These are phyloP conservation scores for Hypholoma sublateritium DNA, from an alignment of 768 basidiomycete species.

Conservation along the genomic window DNA sequence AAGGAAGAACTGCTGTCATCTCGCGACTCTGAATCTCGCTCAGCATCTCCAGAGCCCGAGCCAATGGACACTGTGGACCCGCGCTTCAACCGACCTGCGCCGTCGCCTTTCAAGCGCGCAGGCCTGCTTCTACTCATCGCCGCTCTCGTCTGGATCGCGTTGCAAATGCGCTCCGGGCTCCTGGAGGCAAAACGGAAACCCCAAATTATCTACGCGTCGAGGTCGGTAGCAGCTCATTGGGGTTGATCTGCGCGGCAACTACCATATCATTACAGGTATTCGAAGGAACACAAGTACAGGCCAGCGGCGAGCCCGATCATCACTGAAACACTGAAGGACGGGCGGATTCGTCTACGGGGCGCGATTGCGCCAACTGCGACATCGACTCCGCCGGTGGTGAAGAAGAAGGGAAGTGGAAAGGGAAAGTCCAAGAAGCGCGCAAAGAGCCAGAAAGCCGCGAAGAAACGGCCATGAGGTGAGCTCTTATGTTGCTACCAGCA, in stretches of 20 bases:
- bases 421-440: not conserved
- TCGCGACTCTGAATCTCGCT: conserved; percentile 5
- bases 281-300: conserved; percentile 76
- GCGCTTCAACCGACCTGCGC: conserved; percentile 38
- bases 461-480: conserved; percentile 6
- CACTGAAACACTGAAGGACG: conserved; percentile 74
- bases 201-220: conserved; percentile 58
- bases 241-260: not conserved
- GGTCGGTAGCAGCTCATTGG: conserved; percentile 40
- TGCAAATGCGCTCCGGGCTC: conserved; percentile 30
- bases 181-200: conserved; percentile 29
- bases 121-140: conserved; percentile 41
- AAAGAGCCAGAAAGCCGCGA: conserved; percentile 19
- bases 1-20: conserved; percentile 6
- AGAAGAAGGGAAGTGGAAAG: conserved; percentile 9
- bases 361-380: conserved; percentile 47
- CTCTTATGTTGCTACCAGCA: not conserved
- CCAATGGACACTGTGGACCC: conserved; percentile 15
- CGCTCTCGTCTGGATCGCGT: conserved; percentile 44
- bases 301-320: conserved; percentile 85
- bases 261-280: conserved; percentile 53
- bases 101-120: conserved; percentile 46
- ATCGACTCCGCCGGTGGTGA: conserved; percentile 14
- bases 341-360: conserved; percentile 67
- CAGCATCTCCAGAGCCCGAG: not conserved